phyloP scores from a whole-genome alignment of 2,329 filamentous ascomycete genomes.

The Penicillium olsonii region DNA sequence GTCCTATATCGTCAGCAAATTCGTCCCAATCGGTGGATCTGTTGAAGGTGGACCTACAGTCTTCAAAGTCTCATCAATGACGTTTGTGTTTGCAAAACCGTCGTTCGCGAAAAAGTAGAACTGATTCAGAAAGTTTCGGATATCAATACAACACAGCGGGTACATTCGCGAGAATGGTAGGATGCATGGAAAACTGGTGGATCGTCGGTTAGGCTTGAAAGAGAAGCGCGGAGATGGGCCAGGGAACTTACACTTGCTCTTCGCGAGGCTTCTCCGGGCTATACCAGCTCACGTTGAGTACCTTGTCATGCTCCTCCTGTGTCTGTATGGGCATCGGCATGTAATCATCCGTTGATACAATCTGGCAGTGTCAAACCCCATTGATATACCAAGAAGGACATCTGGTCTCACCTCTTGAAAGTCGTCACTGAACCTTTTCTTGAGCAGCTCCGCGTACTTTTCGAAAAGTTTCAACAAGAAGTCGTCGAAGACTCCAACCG shows the following conservation, averaged over 20 bases:
- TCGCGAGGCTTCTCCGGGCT: conserved; percentile 75
- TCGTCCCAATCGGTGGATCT: background rate
- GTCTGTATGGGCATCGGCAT: conserved; percentile 99
- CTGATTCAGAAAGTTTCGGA: conserved; percentile 94
- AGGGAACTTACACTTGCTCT: conserved; percentile 67
- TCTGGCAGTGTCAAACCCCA: conserved; percentile 39
- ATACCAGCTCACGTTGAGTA: conserved; percentile 96
- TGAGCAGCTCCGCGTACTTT: conserved; percentile 89
- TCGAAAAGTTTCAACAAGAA: conserved; percentile 88
- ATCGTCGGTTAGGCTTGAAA: conserved; percentile 1
- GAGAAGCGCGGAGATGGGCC: background rate
- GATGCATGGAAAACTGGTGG: conserved; percentile 79
- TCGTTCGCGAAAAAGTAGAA: conserved; percentile 98
- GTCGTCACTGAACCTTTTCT: conserved; percentile 88
- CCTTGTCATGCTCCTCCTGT: conserved; percentile 88
- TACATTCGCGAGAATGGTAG: conserved; percentile 99
- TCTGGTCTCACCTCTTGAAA: conserved; percentile 73
- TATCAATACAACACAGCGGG: conserved; percentile 95
- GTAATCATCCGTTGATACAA: conserved; percentile 91
- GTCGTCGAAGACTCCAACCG: conserved; percentile 75
- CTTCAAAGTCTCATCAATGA: conserved; percentile 88
- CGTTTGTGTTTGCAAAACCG: conserved; percentile 84
- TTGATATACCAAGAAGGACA: background rate
- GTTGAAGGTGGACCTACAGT: conserved; percentile 54
- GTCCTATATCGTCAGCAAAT: conserved; percentile 55